Base-by-base conservation (phyloP, 352 stramenopile genomes). In the Phytophthora cryptogea region DNA sequence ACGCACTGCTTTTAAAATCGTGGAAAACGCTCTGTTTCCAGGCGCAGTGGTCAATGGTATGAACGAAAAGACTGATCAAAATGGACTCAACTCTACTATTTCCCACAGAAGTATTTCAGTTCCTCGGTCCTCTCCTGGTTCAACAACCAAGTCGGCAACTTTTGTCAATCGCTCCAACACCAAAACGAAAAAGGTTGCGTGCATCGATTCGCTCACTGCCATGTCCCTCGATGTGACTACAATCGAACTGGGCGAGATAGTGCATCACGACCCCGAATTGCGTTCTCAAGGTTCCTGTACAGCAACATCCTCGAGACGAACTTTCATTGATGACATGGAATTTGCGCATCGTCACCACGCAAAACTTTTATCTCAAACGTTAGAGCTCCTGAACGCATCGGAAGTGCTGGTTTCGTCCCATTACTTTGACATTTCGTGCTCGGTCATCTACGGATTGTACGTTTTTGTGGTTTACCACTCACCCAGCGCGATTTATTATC, bases 361-460 rank as follows among this genome's bases (percentile, higher is more conserved):
- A 8, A 56, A 61, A 32, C 26, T 62, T 14, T 48, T 70, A 7
- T 49, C 57, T 5, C 43, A 71, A n/a, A 57, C 43, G 11, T 26
- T 72, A 16, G 45, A 72, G 14, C 40, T 78, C 23, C 17, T 75
- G 13, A 72, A 59, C 35, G 39, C 40, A 7, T 58, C 61, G 6
- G 61, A 75, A 33, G 52, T 63, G 30, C 35, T 69, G 13, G 23
- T 63, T 23, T 58, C 70, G 8, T 52, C 49, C n/a, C 60, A 72
- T 48, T 78, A 72, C 37, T 55, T 66, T 17, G 66, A 74, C 31
- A 66, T 53, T 9, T 48, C 63, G 8, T 65, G 67, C 16, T 60
- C 66, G 0, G 30, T 50, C 11, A 45, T 66, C 14, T 75, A 73
- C 52, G 64, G 48, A 2, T 14, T 68, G 3, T 76, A 78, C 55